phyloP scores from a whole-genome alignment of 1,139 yeast species.

The Yarrowia galli region DNA sequence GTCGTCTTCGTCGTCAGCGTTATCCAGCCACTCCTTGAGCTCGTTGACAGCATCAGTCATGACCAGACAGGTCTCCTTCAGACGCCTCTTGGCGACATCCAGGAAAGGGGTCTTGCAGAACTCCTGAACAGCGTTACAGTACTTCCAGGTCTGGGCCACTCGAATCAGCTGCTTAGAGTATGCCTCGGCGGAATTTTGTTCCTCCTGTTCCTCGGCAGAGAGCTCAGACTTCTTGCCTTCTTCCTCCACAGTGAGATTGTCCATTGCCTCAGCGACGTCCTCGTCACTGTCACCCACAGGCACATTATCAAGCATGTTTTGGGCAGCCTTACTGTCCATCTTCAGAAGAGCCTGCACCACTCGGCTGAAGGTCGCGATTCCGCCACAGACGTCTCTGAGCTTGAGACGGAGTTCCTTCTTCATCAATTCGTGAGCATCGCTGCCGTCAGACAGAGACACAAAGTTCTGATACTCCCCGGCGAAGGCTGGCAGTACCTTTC shows the following conservation, averaged over 20 bases:
- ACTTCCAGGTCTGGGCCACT: constrained; percentile 39
- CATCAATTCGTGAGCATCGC: constrained; percentile 30
- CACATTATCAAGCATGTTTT: constrained; percentile 17
- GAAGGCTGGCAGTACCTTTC: constrained; percentile 50
- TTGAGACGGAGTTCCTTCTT: constrained; percentile 27
- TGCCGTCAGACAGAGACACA: constrained; percentile 31
- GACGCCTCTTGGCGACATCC: constrained; percentile 36
- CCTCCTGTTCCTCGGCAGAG: constrained; percentile 19
- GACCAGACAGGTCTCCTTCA: constrained; percentile 32
- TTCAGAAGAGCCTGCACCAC: constrained; percentile 29
- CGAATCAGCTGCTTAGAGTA: constrained; percentile 36
- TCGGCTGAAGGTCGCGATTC: constrained; percentile 16
- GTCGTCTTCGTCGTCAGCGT: constrained; percentile 26
- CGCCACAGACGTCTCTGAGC: constrained; percentile 28
- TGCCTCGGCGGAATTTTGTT: constrained; percentile 14
- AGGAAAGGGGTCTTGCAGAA: constrained; percentile 28
- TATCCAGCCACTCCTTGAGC: constrained; percentile 37
- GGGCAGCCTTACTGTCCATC: constrained; percentile 30
- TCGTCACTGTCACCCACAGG: constrained; percentile 32
- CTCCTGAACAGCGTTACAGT: constrained; percentile 29
- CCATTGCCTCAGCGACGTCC: constrained; percentile 16
- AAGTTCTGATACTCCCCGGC: constrained; percentile 34
- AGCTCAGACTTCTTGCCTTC: not conserved
- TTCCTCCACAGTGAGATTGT: constrained; percentile 13
- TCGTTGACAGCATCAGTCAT: constrained; percentile 34